Conservation (phyloP, 129 eudicot species). For the Erigeron canadensis region DNA sequence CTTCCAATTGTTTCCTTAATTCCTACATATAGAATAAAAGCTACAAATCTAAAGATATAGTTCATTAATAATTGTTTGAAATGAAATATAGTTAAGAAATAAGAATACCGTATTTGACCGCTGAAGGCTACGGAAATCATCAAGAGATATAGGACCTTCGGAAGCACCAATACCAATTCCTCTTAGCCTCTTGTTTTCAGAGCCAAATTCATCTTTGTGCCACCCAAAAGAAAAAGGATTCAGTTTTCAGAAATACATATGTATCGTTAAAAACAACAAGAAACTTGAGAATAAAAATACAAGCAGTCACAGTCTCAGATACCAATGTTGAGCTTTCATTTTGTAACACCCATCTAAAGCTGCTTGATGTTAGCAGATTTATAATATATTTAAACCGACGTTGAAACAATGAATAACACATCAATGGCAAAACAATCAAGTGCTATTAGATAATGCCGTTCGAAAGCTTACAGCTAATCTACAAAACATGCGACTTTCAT, state of each 20-base stretch:
- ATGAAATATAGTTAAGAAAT: slow-evolving; percentile 9
- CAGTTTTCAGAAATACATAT: not conserved
- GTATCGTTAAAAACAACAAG: slow-evolving; percentile 1
- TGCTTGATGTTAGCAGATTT: not conserved
- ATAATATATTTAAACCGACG: not conserved
- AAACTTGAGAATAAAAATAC: not conserved
- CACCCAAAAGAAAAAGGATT: slow-evolving; percentile 14
- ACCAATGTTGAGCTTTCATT: slow-evolving; percentile 1
- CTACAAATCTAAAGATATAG: slow-evolving; percentile 10
- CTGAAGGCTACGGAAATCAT: slow-evolving; percentile 93
- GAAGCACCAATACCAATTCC: slow-evolving; percentile 95
- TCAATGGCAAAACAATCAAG: slow-evolving; percentile 2
- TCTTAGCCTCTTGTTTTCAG: slow-evolving; percentile 67
- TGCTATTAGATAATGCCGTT: not conserved
- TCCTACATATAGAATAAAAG: slow-evolving; percentile 47
- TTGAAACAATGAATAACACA: not conserved
- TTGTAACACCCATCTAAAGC: slow-evolving; percentile 9
- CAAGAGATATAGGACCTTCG: slow-evolving; percentile 96
- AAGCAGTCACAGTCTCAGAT: not conserved
- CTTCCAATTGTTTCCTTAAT: slow-evolving; percentile 85
- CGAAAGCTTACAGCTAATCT: slow-evolving; percentile 12
- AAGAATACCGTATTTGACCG: slow-evolving; percentile 81
- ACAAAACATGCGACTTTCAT: slow-evolving; percentile 9
- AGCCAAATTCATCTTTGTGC: slow-evolving; percentile 53
- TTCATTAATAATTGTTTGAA: slow-evolving; percentile 15